These are phyloP conservation scores for Colletotrichum gigasporum DNA, from an alignment of 2,329 filamentous ascomycete genomes.

Conservation along the genomic window DNA sequence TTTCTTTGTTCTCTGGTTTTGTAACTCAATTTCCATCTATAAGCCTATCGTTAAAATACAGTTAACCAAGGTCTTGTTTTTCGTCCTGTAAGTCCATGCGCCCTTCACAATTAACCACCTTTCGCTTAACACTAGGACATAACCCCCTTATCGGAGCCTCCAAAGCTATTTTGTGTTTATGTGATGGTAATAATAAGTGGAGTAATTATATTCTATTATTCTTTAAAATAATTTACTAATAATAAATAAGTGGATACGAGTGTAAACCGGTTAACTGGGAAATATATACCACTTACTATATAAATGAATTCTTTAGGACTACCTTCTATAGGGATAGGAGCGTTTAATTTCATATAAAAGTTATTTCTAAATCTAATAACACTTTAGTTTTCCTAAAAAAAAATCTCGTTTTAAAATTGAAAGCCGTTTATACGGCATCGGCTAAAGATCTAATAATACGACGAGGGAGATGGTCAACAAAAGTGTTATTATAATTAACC, in stretches of 20 bases:
- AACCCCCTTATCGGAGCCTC: conserved; percentile 11
- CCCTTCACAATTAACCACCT: neutral
- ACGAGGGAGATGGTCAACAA: too few relatives aligned
- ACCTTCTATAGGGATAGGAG: conserved; percentile 3
- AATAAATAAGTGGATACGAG: neutral
- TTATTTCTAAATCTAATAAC: too few relatives aligned
- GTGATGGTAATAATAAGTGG: neutral
- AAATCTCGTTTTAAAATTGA: too few relatives aligned
- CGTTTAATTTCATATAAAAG: too few relatives aligned
- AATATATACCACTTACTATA: neutral
- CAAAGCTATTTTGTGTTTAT: neutral
- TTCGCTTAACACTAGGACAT: neutral
- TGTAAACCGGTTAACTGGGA: neutral
- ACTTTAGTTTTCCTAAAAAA: too few relatives aligned
- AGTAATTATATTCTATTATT: neutral
- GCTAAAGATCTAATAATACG: too few relatives aligned
- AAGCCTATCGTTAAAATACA: neutral
- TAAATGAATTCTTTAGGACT: neutral
- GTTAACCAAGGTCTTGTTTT: neutral
- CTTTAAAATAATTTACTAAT: neutral
- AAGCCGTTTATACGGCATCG: too few relatives aligned
- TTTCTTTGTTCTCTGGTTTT: too few relatives aligned
- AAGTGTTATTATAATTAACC: too few relatives aligned
- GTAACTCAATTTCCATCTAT: too few relatives aligned
- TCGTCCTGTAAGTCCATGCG: neutral